phyloP scores from a whole-genome alignment of 495 filamentous ascomycete species.

The Xylaria grammica region DNA sequence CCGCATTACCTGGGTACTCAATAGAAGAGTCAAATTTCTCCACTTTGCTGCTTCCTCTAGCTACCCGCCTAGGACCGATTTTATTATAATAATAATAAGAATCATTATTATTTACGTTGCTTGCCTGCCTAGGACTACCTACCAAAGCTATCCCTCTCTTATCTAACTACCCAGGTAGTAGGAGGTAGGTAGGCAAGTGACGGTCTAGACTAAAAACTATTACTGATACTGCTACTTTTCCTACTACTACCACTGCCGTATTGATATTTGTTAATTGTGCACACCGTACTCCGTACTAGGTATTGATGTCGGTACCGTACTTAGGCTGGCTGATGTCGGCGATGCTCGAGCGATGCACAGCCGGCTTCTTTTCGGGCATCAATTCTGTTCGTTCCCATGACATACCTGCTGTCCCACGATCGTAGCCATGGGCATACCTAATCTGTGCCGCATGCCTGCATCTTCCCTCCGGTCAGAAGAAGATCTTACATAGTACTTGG shows the following conservation, averaged over 20 bases:
- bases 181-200: too few species aligned
- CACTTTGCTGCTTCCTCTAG: background rate
- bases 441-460: conserved; percentile 17
- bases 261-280: background rate
- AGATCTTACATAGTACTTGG: conserved; percentile 11
- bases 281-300: too few species aligned
- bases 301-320: background rate
- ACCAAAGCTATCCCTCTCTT: too few species aligned
- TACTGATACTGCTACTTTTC: background rate
- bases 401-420: conserved; percentile 19
- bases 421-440: conserved; percentile 4
- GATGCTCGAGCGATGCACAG: conserved; percentile 16
- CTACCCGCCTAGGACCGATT: background rate
- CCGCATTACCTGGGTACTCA: conserved; percentile 14
- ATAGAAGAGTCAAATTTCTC: background rate
- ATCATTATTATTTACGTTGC: background rate
- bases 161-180: too few species aligned
- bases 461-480: conserved; percentile 5
- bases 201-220: background rate
- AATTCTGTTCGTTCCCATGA: conserved; percentile 24
- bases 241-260: background rate
- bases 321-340: conserved; percentile 4
- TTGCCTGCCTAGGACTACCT: background rate
- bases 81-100: background rate
- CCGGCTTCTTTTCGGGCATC: conserved; percentile 22